phyloP scores from a whole-genome alignment of 2,329 filamentous ascomycete genomes.

The Chrysoporthe cubensis region DNA sequence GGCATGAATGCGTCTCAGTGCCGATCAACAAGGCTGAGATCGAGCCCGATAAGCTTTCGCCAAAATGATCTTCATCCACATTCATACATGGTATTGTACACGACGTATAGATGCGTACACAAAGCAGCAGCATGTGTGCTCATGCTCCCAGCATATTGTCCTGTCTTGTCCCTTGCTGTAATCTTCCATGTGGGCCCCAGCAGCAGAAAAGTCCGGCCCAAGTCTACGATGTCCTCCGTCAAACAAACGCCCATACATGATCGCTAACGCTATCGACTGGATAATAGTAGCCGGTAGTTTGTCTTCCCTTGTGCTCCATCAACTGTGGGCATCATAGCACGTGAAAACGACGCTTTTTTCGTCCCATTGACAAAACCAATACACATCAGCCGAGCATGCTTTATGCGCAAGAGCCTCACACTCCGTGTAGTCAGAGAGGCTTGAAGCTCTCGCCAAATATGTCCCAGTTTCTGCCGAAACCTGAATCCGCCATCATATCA shows the following conservation, averaged over 20 bases:
- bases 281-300: not conserved
- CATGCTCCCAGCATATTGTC: not conserved
- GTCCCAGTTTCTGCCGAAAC: slow-evolving; percentile 51
- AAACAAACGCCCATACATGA: not conserved
- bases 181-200: not conserved
- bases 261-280: not conserved
- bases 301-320: not conserved
- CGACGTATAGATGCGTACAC: not conserved
- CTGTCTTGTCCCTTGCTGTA: not conserved
- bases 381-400: not conserved
- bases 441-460: slow-evolving; percentile 43
- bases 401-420: too few species aligned
- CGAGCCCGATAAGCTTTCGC: not conserved
- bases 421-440: slow-evolving; percentile 21
- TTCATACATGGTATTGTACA: not conserved
- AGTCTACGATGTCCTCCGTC: not conserved
- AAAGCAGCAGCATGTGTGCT: not conserved
- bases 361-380: not conserved
- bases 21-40: not conserved
- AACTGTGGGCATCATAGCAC: not conserved
- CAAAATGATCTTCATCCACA: not conserved
- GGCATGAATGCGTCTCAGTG: not conserved
- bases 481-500: slow-evolving; percentile 54
- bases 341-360: not conserved
- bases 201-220: not conserved